phyloP scores from a whole-genome alignment of 768 basidiomycete genomes.

The Boletellus ananiceps region DNA sequence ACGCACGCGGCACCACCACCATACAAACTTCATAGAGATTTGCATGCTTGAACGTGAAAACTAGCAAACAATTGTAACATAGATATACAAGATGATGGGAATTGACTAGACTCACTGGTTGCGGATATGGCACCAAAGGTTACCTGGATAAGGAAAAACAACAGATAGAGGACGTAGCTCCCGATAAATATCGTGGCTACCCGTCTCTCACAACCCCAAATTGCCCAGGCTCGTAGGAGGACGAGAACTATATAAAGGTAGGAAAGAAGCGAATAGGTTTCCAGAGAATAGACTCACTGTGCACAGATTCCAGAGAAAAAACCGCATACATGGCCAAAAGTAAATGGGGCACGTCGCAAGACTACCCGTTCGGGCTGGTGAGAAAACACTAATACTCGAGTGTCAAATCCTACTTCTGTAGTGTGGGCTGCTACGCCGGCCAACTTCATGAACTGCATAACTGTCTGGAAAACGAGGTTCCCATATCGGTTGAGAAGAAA shows the following conservation, averaged over 20 bases:
- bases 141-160: neutral
- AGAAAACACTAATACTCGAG: no score
- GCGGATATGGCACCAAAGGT: neutral
- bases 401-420: neutral
- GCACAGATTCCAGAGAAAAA: conserved; percentile 9
- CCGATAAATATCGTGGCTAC: neutral
- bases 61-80: neutral
- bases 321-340: neutral
- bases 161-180: conserved; percentile 6
- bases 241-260: conserved; percentile 8
- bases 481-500: conserved; percentile 18
- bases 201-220: conserved; percentile 10
- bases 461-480: conserved; percentile 12
- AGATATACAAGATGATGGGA: neutral
- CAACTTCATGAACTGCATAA: conserved; percentile 4
- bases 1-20: neutral
- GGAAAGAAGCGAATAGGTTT: neutral
- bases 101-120: neutral
- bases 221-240: conserved; percentile 16
- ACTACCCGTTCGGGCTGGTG: neutral
- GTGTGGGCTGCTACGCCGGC: neutral
- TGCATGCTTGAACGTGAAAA: neutral
- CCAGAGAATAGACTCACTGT: conserved; percentile 7
- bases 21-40: conserved; percentile 1
- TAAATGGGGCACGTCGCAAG: conserved; percentile 1